Percentiles rank a stretch among this genome's conserved stretches.
These are phyloP conservation scores for Pleurotus citrinopileatus DNA, from an alignment of 768 basidiomycete genomes.

Conservation along the genomic window DNA sequence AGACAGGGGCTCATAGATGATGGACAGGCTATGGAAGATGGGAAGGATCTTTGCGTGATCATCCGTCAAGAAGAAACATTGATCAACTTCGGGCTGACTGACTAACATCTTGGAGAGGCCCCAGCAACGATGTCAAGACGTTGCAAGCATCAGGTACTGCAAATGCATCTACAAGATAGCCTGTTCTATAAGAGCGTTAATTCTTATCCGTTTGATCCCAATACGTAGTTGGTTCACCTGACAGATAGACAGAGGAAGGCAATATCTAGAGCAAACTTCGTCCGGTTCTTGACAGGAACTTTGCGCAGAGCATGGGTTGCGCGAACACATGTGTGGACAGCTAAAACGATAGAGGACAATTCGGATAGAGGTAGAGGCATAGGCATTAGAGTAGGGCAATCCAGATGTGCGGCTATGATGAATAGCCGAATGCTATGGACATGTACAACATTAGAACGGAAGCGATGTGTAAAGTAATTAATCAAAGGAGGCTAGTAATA, in stretches of 20 bases:
- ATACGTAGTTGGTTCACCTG: slow-evolving; percentile 26
- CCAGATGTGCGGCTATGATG: too few species aligned
- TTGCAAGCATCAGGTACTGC: slow-evolving; percentile 29
- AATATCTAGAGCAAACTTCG: slow-evolving; percentile 36
- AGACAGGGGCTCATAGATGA: slow-evolving; percentile 43
- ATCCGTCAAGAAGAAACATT: neutral
- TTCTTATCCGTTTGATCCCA: neutral
- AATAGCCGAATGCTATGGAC: neutral
- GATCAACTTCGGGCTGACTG: neutral
- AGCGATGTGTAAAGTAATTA: neutral
- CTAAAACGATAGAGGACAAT: slow-evolving; percentile 15
- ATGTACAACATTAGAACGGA: neutral
- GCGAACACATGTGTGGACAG: slow-evolving; percentile 13
- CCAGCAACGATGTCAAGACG: slow-evolving; percentile 34
- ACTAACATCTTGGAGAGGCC: slow-evolving; percentile 35
- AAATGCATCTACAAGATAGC: slow-evolving; percentile 51
- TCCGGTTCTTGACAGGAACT: slow-evolving; percentile 16
- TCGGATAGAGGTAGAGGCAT: slow-evolving; percentile 34
- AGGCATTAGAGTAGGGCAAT: too few species aligned
- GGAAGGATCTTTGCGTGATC: slow-evolving; percentile 15
- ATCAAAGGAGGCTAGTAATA: slow-evolving; percentile 44
- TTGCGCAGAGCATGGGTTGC: slow-evolving; percentile 13
- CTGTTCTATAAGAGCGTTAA: slow-evolving; percentile 29
- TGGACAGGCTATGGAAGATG: slow-evolving; percentile 37
- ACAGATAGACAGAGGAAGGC: slow-evolving; percentile 38